Evolutionary conservation across 371 early-diverging fungal genomes (phyloP).

Genomic region (Syncephalastrum racemosum): DNA sequence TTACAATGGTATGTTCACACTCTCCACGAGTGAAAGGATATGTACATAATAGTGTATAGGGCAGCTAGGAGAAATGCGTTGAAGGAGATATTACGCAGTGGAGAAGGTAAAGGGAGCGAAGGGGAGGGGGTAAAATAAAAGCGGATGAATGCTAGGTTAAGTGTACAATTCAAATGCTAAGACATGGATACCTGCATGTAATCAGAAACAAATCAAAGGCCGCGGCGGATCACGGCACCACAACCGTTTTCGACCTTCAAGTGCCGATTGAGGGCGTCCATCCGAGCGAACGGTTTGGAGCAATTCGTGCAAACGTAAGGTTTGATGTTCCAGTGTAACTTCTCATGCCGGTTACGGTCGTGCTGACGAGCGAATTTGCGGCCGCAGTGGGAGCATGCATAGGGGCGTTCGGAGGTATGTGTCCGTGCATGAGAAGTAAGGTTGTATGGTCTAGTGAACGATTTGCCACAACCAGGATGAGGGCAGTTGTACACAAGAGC

Average conservation of each 20-base stretch:
- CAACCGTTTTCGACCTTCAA: slow-evolving; percentile 65
- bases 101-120: no score
- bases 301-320: slow-evolving; percentile 59
- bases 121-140: no score
- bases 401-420: slow-evolving; percentile 53
- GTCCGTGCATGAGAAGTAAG: slow-evolving; percentile 71
- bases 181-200: no score
- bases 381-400: slow-evolving; percentile 42
- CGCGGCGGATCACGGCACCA: slow-evolving; percentile 7
- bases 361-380: slow-evolving; percentile 58
- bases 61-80: no score
- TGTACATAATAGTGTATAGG: no score
- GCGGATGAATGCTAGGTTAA: no score
- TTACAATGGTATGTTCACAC: no score
- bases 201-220: no score
- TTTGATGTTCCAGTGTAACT: slow-evolving; percentile 55
- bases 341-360: slow-evolving; percentile 60
- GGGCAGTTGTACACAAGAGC: slow-evolving; percentile 10
- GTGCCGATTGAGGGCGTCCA: slow-evolving; percentile 74
- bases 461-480: slow-evolving; percentile 61
- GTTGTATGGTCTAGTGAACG: slow-evolving; percentile 72
- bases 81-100: no score
- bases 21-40: no score
- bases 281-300: slow-evolving; percentile 55
- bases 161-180: no score